Evolutionary conservation across 768 basidiomycete genomes (phyloP).

Genomic region (Coprinopsis strossmayeri): DNA sequence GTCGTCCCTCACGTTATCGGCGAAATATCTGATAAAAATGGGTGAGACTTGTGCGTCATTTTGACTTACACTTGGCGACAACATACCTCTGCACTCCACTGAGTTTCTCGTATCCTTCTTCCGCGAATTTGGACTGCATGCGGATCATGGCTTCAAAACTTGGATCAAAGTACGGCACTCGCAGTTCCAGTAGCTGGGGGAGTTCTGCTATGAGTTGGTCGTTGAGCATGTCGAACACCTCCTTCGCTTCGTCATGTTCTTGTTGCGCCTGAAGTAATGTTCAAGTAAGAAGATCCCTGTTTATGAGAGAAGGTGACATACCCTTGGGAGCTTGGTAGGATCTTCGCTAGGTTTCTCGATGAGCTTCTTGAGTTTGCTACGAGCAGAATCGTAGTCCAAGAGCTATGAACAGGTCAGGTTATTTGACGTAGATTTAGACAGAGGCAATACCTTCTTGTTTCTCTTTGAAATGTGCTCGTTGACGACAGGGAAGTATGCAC

Average conservation of each 20-base stretch:
- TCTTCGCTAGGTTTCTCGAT: slow-evolving; percentile 93
- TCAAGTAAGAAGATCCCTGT: not conserved
- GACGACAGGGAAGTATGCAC: slow-evolving; percentile 88
- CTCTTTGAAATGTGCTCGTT: slow-evolving; percentile 93
- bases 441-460: slow-evolving; percentile 83
- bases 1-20: slow-evolving; percentile 87
- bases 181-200: slow-evolving; percentile 88
- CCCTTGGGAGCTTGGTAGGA: slow-evolving; percentile 82
- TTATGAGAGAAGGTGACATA: slow-evolving; percentile 22
- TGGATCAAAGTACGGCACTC: slow-evolving; percentile 97
- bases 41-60: not conserved
- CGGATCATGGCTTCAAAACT: slow-evolving; percentile 99
- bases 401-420: slow-evolving; percentile 42
- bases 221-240: slow-evolving; percentile 90
- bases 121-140: slow-evolving; percentile 95
- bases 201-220: slow-evolving; percentile 87
- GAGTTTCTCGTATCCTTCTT: slow-evolving; percentile 97
- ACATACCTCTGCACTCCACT: slow-evolving; percentile 84
- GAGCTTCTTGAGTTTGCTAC: slow-evolving; percentile 84
- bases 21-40: slow-evolving; percentile 63
- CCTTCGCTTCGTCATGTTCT: slow-evolving; percentile 92
- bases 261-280: slow-evolving; percentile 66
- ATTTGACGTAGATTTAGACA: not conserved
- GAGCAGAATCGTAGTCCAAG: slow-evolving; percentile 90
- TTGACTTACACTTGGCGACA: not conserved